Evolutionary conservation across 2,329 filamentous ascomycete species (phyloP).

Genomic region (Fusarium phyllophilum): DNA sequence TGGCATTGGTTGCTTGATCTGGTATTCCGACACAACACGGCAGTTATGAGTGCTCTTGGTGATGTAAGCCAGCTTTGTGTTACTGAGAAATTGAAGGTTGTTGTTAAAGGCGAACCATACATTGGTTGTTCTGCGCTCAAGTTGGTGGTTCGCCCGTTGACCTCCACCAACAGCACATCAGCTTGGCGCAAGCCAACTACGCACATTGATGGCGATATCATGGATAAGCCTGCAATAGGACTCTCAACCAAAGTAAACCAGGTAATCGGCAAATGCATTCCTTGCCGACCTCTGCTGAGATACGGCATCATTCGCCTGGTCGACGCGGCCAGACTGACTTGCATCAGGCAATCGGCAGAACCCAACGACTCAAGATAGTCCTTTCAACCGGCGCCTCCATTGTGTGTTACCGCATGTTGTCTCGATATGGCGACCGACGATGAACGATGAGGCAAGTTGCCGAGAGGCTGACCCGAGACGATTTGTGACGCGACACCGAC

Average conservation of each 20-base stretch:
- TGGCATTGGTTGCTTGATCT: neutral
- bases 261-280: neutral
- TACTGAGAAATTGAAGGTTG: conserved; percentile 3
- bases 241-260: neutral
- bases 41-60: neutral
- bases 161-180: neutral
- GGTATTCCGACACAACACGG: neutral
- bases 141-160: conserved; percentile 26
- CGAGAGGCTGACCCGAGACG: conserved; percentile 4
- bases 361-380: neutral
- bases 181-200: conserved; percentile 8
- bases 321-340: conserved; percentile 17
- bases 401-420: conserved; percentile 6
- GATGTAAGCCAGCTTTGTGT: conserved; percentile 2
- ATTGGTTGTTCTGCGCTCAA: neutral
- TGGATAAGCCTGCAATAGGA: neutral
- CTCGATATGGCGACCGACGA: conserved; percentile 22
- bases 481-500: conserved; percentile 7
- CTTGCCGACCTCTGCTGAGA: neutral
- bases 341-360: neutral
- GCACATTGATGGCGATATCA: neutral
- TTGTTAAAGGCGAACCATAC: conserved; percentile 10
- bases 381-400: conserved; percentile 2
- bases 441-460: conserved; percentile 17
- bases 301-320: conserved; percentile 2